These are phyloP conservation scores for Linnemannia elongata DNA, from an alignment of 192 early-diverging fungal genomes.

Conservation along the genomic window DNA sequence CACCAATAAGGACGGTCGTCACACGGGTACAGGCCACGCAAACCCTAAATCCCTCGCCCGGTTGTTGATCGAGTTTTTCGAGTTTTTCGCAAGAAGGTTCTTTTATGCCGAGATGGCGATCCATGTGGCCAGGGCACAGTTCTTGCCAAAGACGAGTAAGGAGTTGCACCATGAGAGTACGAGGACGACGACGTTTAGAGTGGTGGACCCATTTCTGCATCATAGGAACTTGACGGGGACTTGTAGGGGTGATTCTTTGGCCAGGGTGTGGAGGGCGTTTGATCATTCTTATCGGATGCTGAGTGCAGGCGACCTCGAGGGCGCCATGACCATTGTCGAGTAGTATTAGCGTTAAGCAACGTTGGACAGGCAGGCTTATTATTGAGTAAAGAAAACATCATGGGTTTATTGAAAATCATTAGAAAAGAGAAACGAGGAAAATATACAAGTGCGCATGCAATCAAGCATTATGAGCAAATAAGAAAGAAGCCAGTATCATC, in stretches of 20 bases:
- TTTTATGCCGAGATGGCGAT: conserved; percentile 22
- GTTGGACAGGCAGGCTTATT: not conserved
- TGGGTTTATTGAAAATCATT: not conserved
- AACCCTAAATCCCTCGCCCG: conserved; percentile 24
- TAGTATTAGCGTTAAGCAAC: not conserved
- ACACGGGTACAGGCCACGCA: conserved; percentile 14
- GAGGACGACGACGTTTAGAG: conserved; percentile 16
- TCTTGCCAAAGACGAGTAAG: conserved; percentile 17
- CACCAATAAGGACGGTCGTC: conserved; percentile 26
- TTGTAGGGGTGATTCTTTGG: conserved; percentile 22
- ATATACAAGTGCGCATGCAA: not conserved
- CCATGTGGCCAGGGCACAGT: conserved; percentile 6
- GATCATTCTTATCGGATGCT: conserved; percentile 41
- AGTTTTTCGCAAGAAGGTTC: conserved; percentile 38
- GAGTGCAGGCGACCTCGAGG: conserved; percentile 43
- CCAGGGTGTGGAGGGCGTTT: conserved; percentile 33
- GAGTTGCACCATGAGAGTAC: conserved; percentile 15
- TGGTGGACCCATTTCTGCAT: conserved; percentile 46
- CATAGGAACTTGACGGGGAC: conserved; percentile 43
- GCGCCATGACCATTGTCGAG: conserved; percentile 13
- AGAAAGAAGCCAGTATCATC: not conserved
- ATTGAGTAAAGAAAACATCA: no score
- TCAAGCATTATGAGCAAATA: no score
- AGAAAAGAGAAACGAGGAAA: not conserved
- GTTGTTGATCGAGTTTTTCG: conserved; percentile 41